A percentile compares a stretch with the other conserved stretches of the same genome.
phyloP scores from a whole-genome alignment of 2,329 filamentous ascomycete genomes.

The Mariannaea elegans region DNA sequence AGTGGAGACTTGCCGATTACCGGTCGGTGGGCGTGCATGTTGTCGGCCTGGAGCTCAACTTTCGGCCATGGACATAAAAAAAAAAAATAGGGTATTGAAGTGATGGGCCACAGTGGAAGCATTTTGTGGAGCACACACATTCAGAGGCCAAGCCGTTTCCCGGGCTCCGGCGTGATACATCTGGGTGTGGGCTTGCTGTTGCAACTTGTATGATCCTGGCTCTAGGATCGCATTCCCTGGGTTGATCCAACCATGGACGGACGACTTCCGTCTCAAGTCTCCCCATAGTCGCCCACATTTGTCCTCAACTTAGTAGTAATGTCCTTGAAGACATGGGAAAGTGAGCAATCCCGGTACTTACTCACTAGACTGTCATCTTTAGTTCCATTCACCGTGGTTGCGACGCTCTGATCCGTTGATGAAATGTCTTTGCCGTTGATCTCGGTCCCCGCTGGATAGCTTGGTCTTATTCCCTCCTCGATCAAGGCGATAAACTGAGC shows the following conservation, averaged over 20 bases:
- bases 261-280: constrained; percentile 19
- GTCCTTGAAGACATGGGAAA: constrained; percentile 72
- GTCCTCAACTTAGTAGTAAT: constrained; percentile 62
- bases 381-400: constrained; percentile 35
- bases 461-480: constrained; percentile 73
- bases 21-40: neutral
- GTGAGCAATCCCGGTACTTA: constrained; percentile 77
- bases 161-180: too few relatives aligned
- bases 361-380: constrained; percentile 63
- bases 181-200: neutral
- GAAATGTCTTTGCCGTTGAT: constrained; percentile 66
- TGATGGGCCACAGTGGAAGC: constrained; percentile 28
- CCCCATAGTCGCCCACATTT: constrained; percentile 27
- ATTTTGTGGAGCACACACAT: constrained; percentile 18
- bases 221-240: neutral
- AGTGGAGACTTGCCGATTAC: constrained; percentile 8
- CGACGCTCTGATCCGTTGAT: constrained; percentile 4
- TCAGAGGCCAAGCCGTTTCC: neutral
- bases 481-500: constrained; percentile 89
- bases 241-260: neutral
- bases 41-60: neutral
- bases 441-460: constrained; percentile 74
- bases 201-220: neutral
- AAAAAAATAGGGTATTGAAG: neutral
- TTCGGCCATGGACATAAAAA: neutral